phyloP scores from a whole-genome alignment of 2,329 filamentous ascomycete genomes.

The Pseudopithomyces chartarum region DNA sequence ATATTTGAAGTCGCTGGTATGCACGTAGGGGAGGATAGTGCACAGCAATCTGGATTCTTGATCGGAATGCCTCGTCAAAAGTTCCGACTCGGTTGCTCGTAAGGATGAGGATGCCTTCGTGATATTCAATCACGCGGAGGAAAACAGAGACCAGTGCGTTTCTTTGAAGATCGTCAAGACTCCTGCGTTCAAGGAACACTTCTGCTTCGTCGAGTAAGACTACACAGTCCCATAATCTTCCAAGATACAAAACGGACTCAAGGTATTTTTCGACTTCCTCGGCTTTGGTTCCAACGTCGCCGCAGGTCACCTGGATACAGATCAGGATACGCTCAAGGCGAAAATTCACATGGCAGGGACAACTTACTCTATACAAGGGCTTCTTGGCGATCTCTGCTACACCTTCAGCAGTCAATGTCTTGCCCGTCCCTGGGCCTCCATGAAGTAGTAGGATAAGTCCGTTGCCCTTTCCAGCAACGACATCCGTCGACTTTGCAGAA shows the following conservation, averaged over 20 bases:
- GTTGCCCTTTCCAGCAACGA: constrained; percentile 52
- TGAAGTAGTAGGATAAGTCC: constrained; percentile 35
- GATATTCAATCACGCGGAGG: constrained; percentile 49
- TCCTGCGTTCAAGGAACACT: constrained; percentile 60
- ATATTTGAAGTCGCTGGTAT: constrained; percentile 45
- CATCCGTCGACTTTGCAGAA: constrained; percentile 28
- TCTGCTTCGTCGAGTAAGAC: constrained; percentile 49
- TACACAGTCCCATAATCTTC: constrained; percentile 53
- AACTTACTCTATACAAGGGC: constrained; percentile 26
- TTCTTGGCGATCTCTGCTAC: constrained; percentile 13
- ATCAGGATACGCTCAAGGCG: background rate
- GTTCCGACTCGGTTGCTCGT: constrained; percentile 48
- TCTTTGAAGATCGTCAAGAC: constrained; percentile 14
- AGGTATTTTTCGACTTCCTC: constrained; percentile 19
- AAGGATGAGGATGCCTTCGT: constrained; percentile 49
- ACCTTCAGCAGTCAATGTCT: constrained; percentile 16
- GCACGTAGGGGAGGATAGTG: constrained; percentile 53
- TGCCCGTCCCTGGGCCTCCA: constrained; percentile 32
- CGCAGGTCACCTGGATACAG: constrained; percentile 3
- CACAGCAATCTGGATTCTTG: constrained; percentile 48
- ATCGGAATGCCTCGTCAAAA: constrained; percentile 48
- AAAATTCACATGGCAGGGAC: constrained; percentile 30
- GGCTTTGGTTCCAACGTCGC: constrained; percentile 16
- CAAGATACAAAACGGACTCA: constrained; percentile 13
- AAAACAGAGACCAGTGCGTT: constrained; percentile 29